These are phyloP conservation scores for Warburgia ugandensis DNA, from an alignment of 164 flowering plant species.

Conservation along the genomic window DNA sequence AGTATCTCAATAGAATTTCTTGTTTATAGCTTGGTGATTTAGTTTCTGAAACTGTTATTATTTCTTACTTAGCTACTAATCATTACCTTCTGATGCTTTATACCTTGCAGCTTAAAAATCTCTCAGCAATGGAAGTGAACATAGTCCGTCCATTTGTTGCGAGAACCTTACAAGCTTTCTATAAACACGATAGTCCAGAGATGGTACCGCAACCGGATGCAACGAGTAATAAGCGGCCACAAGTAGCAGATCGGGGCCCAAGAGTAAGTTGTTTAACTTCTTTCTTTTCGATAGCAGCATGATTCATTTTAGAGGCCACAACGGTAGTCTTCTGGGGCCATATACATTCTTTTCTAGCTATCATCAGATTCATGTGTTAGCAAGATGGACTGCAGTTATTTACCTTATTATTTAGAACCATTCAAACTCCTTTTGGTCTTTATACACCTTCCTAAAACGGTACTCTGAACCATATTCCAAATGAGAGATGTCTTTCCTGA, in stretches of 20 bases:
- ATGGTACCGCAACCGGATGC: constrained; percentile 45
- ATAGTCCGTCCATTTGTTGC: constrained; percentile 80
- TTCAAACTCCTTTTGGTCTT: too few species aligned
- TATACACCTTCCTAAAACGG: too few species aligned
- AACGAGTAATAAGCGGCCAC: constrained; percentile 31
- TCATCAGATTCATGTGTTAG: too few species aligned
- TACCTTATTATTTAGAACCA: too few species aligned
- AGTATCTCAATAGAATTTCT: too few species aligned
- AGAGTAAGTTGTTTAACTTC: constrained; percentile 36
- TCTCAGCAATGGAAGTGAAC: constrained; percentile 95
- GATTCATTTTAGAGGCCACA: too few species aligned
- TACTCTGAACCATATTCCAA: too few species aligned
- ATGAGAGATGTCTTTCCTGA: too few species aligned
- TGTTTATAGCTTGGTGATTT: not conserved
- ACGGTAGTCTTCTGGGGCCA: too few species aligned
- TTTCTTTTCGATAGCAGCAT: too few species aligned
- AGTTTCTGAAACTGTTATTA: not conserved
- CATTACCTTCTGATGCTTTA: not conserved
- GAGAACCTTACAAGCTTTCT: constrained; percentile 73
- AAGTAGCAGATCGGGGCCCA: constrained; percentile 41
- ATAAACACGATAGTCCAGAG: constrained; percentile 78
- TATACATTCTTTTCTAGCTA: too few species aligned
- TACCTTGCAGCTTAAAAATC: constrained; percentile 54
- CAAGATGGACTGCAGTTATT: too few species aligned
- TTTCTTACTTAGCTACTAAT: not conserved